Evolutionary conservation across 331 rosid genomes (phyloP), one percentile per base, ranked within the genome.

Genomic region (Malus hybrid): DNA sequence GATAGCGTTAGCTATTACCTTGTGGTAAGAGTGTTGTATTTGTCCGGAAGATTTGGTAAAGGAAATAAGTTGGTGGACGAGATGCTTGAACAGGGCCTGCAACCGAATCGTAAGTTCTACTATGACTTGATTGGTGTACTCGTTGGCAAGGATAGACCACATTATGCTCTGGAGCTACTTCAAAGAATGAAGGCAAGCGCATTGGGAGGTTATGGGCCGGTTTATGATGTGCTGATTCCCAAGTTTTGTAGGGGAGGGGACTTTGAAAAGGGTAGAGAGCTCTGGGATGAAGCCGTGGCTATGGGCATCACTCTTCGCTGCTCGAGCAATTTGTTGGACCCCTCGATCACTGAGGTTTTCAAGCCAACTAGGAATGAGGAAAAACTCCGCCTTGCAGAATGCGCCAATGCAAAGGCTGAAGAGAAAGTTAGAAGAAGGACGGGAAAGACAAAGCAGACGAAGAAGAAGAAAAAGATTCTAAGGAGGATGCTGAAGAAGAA

Each of bases 161-260:
- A 86, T 73, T 86, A 83, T 72, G 98, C 96, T 60, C 82, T 93
- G 39, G 98, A 88, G 60, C 75, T 93, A 65, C 89, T 93, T 77
- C 90, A 88, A 80, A 79, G 79, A 62, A 93, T 89, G 98, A 93
- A 93, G 80, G 83, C 71, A 70, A 84, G 89, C 69, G 79, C 79
- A 20, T 24, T 88, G 73, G 96, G 93, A 34, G 93, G 90, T 71
- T 83, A 89, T 76, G 89, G 93, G 46, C 97, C 92, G 4, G 88
- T 93, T 83, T 93, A 93, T 85, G 96, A 91, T 75, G 88, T 89
- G 69, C 90, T 93, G 64, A 93, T 93, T 70, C 92, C 96, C 57
- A 93, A 93, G 80, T 83, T 91, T 36, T 91, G 90, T 62, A 81
- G 80, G 71, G 92, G 87, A 79, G 97, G 98, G 60, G 86, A 80